Evolutionary conservation across 2,329 filamentous ascomycete species (phyloP), one percentile per base, ranked within the genome.

Genomic region (Leptographium wingfieldii): DNA sequence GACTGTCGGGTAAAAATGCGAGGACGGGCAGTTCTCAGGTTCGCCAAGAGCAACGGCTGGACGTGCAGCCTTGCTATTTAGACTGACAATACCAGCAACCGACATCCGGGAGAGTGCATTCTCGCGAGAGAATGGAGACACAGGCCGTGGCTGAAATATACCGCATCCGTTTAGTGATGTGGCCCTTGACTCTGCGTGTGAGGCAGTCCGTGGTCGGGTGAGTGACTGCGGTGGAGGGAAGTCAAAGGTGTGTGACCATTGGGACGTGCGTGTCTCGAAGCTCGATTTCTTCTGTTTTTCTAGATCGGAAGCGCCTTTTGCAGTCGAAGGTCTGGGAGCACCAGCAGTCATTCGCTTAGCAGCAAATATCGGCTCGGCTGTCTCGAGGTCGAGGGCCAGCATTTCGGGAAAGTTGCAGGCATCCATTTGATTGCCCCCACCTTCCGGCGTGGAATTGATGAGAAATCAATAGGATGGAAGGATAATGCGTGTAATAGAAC

Each of bases 271-370:
- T 14, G 31, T 31, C 27, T 29, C 31, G n/a, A 12, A 12, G 31
- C 16, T 25, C 10, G 27, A 35, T 35, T 16, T 19, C 16, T 31
- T 55, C 3, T 55, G 52, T 16, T 9, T 35, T 5, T 12, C 27
- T 7, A n/a, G 6, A 33, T 53, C 27, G 5, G 51, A 53, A 29
- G 25, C 22, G 27, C 25, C 51, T 38, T n/a, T n/a, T n/a, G 31
- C 7, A 14, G 52, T 38, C 10, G 60, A 58, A 14, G 57, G 25
- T 27, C 57, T 57, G 12, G 80, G 80, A 10, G 72, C 66, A 10
- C 80, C 80, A 27, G 79, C 75, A 6, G 80, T 80, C 74, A 82
- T 77, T 60, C 76, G 77, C 66, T 72, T 79, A 16, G 78, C 73
- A 31, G 70, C 69, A 60, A 82, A 83, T 31, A 80, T 67, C 11